Evolutionary conservation across 768 basidiomycete genomes (phyloP).

Genomic region (Naganishia friedmannii): DNA sequence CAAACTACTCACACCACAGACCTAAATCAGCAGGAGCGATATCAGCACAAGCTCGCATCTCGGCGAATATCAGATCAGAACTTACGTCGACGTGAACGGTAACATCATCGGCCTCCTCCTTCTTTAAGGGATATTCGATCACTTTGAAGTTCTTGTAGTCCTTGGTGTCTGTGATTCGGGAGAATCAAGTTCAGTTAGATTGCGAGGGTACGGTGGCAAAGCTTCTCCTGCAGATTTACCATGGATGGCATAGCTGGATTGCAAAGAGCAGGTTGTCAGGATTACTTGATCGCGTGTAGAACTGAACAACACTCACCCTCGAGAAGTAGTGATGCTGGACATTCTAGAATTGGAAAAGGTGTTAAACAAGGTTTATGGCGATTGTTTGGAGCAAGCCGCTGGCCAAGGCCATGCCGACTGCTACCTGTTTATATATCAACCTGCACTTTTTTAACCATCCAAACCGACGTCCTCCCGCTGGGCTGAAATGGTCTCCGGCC

Average conservation of each 20-base stretch:
- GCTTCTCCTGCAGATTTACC: neutral
- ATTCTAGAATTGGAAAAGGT: neutral
- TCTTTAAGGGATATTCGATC: constrained; percentile 49
- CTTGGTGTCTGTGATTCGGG: constrained; percentile 41
- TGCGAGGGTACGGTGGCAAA: neutral
- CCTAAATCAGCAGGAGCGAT: constrained; percentile 19
- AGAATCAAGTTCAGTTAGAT: neutral
- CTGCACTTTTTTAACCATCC: neutral
- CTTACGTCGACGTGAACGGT: constrained; percentile 46
- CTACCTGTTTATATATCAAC: constrained; percentile 1
- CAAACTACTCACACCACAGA: constrained; percentile 45
- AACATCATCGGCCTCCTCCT: constrained; percentile 43
- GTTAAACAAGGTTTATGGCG: neutral
- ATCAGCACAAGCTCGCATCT: neutral
- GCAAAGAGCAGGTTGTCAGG: neutral
- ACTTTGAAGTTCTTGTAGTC: constrained; percentile 51
- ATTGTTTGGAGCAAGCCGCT: neutral
- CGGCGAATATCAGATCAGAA: neutral
- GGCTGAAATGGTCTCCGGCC: neutral
- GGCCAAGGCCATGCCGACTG: too few relatives aligned
- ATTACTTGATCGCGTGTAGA: neutral
- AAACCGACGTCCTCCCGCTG: neutral
- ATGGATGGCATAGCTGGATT: constrained; percentile 31
- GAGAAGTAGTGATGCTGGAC: constrained; percentile 25
- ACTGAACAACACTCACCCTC: constrained; percentile 10